Conservation (phyloP, 805 yeast genomes). For the Blastobotrys mokoenaii region DNA sequence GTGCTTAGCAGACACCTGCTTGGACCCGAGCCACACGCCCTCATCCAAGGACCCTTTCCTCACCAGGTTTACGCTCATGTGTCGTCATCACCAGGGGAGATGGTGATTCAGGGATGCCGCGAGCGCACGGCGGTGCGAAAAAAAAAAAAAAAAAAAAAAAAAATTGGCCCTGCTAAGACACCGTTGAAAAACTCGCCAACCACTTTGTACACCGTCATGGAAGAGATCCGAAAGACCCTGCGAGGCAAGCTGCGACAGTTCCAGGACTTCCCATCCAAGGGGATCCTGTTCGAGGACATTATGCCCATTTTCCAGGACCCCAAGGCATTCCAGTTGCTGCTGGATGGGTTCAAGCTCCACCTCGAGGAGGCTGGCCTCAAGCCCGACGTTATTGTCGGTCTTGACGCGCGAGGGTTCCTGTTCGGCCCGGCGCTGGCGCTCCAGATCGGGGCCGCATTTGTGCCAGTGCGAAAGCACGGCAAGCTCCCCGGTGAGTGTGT, state of each 20-base stretch:
- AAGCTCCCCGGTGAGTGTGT: conserved; percentile 83
- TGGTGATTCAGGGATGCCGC: no score
- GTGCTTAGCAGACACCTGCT: no score
- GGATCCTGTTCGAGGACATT: conserved; percentile 91
- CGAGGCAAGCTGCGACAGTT: conserved; percentile 45
- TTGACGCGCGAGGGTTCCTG: conserved; percentile 94
- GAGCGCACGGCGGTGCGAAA: no score
- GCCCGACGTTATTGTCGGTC: conserved; percentile 85
- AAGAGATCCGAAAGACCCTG: conserved; percentile 17
- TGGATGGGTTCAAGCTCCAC: conserved; percentile 73
- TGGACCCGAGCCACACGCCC: no score
- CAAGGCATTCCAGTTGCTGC: conserved; percentile 64
- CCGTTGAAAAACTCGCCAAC: no score
- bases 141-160: no score
- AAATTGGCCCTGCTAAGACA: no score
- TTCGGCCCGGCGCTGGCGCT: conserved; percentile 95
- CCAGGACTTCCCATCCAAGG: conserved; percentile 91
- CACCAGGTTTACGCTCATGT: no score
- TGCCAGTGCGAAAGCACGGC: conserved; percentile 93
- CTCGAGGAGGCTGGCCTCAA: conserved; percentile 47
- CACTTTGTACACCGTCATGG: background rate
- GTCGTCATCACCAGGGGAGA: no score
- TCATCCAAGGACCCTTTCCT: no score
- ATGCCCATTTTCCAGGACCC: conserved; percentile 89
- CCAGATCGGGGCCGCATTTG: conserved; percentile 80